Base-by-base conservation (phyloP, 2,329 filamentous ascomycete genomes). In the Chrysoporthe puriensis region DNA sequence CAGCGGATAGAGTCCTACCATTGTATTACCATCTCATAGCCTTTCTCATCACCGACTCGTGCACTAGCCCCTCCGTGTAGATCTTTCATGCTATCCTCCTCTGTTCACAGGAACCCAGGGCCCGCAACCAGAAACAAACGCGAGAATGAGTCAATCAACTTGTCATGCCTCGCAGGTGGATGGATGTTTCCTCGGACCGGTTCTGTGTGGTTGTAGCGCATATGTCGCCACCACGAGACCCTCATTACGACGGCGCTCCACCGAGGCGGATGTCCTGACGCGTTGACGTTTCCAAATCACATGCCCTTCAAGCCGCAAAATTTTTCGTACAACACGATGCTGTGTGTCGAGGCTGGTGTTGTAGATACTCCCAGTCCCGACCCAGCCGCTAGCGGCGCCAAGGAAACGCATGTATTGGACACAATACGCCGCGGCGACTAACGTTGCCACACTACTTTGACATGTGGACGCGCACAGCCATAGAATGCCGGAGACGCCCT, bases 181-280 rank as follows among this genome's bases (percentile, higher is more conserved):
- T 26, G 26, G 26, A 26, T 26, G 26, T 26, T 26, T 26, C 26
- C 26, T 26, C 34, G n/a, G 9, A 26, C 18, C 26, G 8, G 16
- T 26, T n/a, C n/a, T 13, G 40, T 60, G 57, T 60, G 40, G 57
- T 60, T 42, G 40, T 40, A 60, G 21, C 21, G 57, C 57, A 43
- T 44, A 32, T 8, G 32, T 43, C 21, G 57, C 40, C 57, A 44
- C 54, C 54, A 57, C 54, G 7, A 57, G 32, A 46, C 44, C 8
- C 18, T 5, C 44, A 46, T 14, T 14, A 18, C 18, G 44, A 14
- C 11, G 13, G 44, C 26, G 26, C 26, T 2, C 26, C 26, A 26
- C 26, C 26, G 26, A 26, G 2, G 26, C 26, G 26, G 26, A 26
- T 26, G 26, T 26, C 26, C 26, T 26, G 26, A 26, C 26, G 26